A percentile compares a stretch with the other conserved stretches of the same genome.
These are phyloP conservation scores for Leccinum disarticulatum DNA, from an alignment of 768 basidiomycete species.

Conservation along the genomic window DNA sequence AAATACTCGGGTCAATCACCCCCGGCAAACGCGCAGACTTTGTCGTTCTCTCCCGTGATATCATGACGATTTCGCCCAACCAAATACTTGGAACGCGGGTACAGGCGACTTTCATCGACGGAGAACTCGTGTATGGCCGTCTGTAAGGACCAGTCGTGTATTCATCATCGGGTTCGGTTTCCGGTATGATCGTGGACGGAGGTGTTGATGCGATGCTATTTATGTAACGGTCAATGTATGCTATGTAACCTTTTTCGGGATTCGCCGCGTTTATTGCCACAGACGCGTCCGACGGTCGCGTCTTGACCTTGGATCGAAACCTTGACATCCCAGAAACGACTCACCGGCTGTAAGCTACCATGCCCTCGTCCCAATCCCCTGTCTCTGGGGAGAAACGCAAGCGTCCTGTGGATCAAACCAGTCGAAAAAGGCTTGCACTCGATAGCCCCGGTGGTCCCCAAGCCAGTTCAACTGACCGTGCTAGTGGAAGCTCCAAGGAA, in stretches of 20 bases:
- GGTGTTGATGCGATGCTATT: background rate
- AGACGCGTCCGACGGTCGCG: constrained; percentile 19
- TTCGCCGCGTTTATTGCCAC: constrained; percentile 19
- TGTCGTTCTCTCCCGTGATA: constrained; percentile 79
- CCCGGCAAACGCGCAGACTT: constrained; percentile 83
- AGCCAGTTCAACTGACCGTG: constrained; percentile 4
- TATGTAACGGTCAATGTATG: background rate
- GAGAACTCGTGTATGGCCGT: constrained; percentile 47
- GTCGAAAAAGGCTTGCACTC: constrained; percentile 31
- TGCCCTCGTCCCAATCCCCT: constrained; percentile 22
- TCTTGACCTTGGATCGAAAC: background rate
- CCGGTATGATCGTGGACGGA: no score
- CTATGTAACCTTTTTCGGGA: constrained; percentile 6
- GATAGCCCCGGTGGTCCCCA: constrained; percentile 16
- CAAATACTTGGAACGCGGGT: constrained; percentile 70
- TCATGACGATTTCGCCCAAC: constrained; percentile 61
- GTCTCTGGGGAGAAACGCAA: constrained; percentile 33
- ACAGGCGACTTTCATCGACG: constrained; percentile 77
- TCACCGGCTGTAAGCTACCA: constrained; percentile 2
- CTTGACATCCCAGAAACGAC: background rate
- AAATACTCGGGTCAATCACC: constrained; percentile 70
- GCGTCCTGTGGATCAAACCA: constrained; percentile 19
- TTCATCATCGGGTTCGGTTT: background rate
- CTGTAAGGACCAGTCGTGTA: constrained; percentile 23
- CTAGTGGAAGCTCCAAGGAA: constrained; percentile 25